phyloP scores from a whole-genome alignment of 495 filamentous ascomycete genomes.

The Schizothecium vesticola region DNA sequence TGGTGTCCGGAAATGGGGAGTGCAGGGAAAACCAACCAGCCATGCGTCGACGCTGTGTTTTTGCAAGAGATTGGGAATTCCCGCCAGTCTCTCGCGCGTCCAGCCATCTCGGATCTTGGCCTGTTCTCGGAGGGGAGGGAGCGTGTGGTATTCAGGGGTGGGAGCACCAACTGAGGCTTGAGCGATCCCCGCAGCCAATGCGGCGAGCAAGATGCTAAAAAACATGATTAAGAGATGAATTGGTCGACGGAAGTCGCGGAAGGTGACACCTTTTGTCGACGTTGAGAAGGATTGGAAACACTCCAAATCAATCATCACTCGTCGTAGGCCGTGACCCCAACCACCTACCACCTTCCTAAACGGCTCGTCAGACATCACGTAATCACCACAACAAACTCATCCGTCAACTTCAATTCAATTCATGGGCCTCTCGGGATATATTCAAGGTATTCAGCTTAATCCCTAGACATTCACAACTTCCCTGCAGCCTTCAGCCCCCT shows the following conservation, averaged over 20 bases:
- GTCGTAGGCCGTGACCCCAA: background rate
- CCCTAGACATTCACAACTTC: constrained; percentile 15
- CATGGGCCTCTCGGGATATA: background rate
- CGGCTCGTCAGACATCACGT: background rate
- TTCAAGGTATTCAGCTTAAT: background rate
- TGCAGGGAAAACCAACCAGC: constrained; percentile 29
- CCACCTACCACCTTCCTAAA: background rate
- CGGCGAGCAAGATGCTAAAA: background rate
- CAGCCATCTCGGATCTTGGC: constrained; percentile 37
- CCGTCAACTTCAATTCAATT: background rate
- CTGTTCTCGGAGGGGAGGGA: constrained; percentile 41
- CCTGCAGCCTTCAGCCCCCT: constrained; percentile 58
- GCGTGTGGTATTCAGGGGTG: constrained; percentile 28
- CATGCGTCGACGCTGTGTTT: constrained; percentile 45
- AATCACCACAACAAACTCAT: background rate
- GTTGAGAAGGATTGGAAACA: background rate
- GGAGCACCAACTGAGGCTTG: background rate
- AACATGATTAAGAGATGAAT: background rate
- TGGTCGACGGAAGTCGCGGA: background rate
- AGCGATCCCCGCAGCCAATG: background rate
- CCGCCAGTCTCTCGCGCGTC: constrained; percentile 33
- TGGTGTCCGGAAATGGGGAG: background rate
- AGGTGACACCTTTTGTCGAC: background rate
- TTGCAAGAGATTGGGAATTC: constrained; percentile 35
- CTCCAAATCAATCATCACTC: background rate